Percentiles rank a stretch among this genome's conserved stretches.
These are phyloP conservation scores for Ophiostoma piceae DNA, from an alignment of 2,329 filamentous ascomycete species.

Conservation along the genomic window DNA sequence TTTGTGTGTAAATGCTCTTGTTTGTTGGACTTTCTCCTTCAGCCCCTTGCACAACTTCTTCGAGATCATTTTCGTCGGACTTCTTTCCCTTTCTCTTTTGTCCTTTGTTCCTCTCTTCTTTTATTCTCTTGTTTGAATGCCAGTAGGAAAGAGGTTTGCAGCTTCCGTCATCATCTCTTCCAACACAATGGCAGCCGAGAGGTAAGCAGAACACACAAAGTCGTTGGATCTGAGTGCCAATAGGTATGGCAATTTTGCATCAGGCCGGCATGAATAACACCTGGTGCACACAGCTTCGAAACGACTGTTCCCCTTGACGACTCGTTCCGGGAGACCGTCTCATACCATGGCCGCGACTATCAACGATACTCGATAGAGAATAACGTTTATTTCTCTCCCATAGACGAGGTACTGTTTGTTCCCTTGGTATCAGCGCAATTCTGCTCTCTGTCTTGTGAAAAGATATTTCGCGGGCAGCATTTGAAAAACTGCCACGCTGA, in stretches of 20 bases:
- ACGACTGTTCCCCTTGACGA: constrained; percentile 53
- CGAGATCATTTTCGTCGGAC: not conserved
- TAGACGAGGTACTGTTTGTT: constrained; percentile 57
- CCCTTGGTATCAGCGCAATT: not conserved
- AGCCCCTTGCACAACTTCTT: not conserved
- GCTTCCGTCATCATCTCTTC: not conserved
- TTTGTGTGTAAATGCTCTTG: constrained; percentile 3
- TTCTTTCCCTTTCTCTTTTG: not conserved
- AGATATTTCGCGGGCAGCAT: not conserved
- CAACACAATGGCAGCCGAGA: not conserved
- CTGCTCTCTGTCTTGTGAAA: not conserved
- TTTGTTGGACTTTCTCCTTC: not conserved
- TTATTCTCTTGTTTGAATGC: not conserved
- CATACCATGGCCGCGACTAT: constrained; percentile 58
- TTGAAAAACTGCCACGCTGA: not conserved
- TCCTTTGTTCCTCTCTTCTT: not conserved
- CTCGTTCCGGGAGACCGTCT: constrained; percentile 53
- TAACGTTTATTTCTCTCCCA: constrained; percentile 60
- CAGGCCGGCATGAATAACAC: constrained; percentile 11
- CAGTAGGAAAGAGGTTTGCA: not conserved
- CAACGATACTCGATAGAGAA: constrained; percentile 63
- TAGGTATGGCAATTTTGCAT: not conserved
- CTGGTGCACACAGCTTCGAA: constrained; percentile 38
- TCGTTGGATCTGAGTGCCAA: not conserved
- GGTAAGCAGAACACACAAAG: not conserved